Evolutionary conservation across 208 protist genomes (phyloP).

Genomic region (Acanthamoeba lenticulata): DNA sequence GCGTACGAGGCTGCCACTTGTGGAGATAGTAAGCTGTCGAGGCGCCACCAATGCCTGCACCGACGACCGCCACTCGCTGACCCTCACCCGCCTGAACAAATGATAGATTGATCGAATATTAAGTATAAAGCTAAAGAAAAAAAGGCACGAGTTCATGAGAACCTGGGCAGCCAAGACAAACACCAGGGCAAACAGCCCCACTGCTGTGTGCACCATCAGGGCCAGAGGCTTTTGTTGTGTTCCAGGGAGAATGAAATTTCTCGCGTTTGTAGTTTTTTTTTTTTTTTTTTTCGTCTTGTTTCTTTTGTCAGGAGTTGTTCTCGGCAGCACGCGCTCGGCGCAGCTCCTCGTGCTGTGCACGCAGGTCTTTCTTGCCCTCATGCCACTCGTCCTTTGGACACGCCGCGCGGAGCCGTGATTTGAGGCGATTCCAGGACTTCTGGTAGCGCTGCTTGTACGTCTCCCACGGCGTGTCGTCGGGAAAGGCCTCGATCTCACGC

Average conservation of each 20-base stretch:
- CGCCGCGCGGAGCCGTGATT: conserved; percentile 6
- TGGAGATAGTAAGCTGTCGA: conserved; percentile 47
- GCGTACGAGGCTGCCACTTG: conserved; percentile 19
- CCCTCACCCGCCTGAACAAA: background rate
- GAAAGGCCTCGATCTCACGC: background rate
- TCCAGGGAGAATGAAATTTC: no score
- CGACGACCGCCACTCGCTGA: background rate
- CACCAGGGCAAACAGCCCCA: no score
- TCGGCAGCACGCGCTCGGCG: no score
- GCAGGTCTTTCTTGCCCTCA: conserved; percentile 13
- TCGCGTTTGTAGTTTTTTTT: no score
- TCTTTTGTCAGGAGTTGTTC: no score
- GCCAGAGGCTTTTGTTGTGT: no score
- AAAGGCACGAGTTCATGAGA: no score
- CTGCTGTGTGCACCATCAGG: no score
- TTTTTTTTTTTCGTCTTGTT: no score
- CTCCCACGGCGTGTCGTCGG: background rate
- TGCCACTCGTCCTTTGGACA: conserved; percentile 24
- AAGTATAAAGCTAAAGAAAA: background rate
- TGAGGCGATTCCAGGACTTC: background rate
- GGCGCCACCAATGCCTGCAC: conserved; percentile 30
- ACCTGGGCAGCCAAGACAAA: no score
- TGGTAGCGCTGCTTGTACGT: conserved; percentile 22
- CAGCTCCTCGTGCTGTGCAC: background rate
- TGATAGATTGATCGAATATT: no score